These are phyloP conservation scores for Fusarium globosum DNA, from an alignment of 2,329 filamentous ascomycete species.

Conservation along the genomic window DNA sequence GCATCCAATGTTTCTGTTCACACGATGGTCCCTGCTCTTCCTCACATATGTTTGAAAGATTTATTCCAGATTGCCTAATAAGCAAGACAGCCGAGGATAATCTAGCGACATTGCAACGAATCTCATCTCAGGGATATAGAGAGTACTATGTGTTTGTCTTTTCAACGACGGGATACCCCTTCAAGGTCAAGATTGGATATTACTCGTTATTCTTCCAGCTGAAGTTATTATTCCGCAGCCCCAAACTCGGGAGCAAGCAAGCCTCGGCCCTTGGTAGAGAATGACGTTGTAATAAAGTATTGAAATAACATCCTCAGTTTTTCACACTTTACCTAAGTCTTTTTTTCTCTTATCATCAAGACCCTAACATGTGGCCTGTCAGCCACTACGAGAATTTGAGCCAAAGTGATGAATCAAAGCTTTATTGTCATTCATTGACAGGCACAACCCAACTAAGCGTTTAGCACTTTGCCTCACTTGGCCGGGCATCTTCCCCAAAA, in stretches of 20 bases:
- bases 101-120: conserved; percentile 19
- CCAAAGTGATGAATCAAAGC: not conserved
- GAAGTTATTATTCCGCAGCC: not conserved
- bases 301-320: too few relatives aligned
- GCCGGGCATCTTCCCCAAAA: conserved; percentile 18
- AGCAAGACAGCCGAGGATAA: conserved; percentile 14
- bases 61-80: conserved; percentile 3
- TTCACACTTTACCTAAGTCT: not conserved
- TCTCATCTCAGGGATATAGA: not conserved
- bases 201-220: not conserved
- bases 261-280: not conserved
- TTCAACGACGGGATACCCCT: conserved; percentile 2
- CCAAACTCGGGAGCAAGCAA: not conserved
- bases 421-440: not conserved
- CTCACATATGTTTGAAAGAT: conserved; percentile 12
- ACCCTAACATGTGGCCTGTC: not conserved
- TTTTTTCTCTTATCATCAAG: not conserved
- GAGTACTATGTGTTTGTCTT: not conserved
- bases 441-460: not conserved
- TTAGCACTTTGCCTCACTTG: conserved; percentile 27
- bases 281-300: not conserved
- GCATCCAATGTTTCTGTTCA: conserved; percentile 6
- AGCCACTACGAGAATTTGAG: not conserved
- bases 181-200: conserved; percentile 1
- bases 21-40: conserved; percentile 12